Base-by-base conservation (phyloP, 2,329 filamentous ascomycete genomes). In the Aspergillus transmontanensis region DNA sequence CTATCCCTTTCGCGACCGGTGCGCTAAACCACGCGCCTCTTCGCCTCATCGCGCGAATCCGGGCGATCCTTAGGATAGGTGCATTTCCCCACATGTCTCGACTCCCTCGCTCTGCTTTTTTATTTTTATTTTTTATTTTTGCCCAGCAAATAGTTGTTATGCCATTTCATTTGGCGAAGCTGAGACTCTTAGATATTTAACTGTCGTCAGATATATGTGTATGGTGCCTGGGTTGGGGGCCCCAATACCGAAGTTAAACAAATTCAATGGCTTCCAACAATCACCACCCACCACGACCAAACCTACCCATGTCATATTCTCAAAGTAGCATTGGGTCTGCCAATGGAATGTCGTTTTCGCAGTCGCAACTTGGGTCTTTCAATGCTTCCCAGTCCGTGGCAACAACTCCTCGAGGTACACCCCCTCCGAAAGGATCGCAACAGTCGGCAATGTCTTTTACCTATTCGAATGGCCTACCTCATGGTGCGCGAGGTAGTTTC, bases 351-450 rank as follows among this genome's bases (percentile, higher is more conserved):
- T 66, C 75, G 14, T 78, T 76, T 57, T 76, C 77, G 11, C 79
- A 81, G 68, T 73, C 76, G 56, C 73, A 78, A 64, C 73, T 80
- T 67, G 73, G 72, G 36, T 77, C 78, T 23, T 79, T 81, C 66
- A 80, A 81, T 69, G 74, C 75, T 61, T 77, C 78, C 34, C 80
- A 82, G 67, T 82, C 80, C 46, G 73, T 81, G 58, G 74, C 76
- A 14, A 80, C 80, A 12, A 82, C 81, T 19, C 79, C 80, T 58
- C 77, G 79, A 54, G 79, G 77, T 26, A 82, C 81, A 32, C 79
- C 80, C 54, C 79, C 81, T 43, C 72, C 79, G 41, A 75, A 76
- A 66, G 71, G 64, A 30, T 78, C 79, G 26, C 80, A 83, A 63
- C 80, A 82, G 60, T 78, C 78, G n/a, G 65, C 66, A 62, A 72